phyloP scores from a whole-genome alignment of 805 yeast genomes.

The Blastobotrys attinorum region DNA sequence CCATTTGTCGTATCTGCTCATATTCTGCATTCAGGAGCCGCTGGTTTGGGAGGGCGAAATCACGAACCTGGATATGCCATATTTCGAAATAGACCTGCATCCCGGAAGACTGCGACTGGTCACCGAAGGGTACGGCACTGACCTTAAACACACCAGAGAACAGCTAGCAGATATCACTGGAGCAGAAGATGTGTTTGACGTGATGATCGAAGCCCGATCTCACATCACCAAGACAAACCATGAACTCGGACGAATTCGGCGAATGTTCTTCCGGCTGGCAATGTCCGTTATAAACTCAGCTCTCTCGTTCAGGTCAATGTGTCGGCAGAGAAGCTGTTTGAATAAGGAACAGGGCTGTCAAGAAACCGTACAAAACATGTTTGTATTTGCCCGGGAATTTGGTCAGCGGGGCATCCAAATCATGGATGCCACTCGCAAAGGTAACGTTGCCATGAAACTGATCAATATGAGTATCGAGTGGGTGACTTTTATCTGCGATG shows the following conservation, averaged over 20 bases:
- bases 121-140: conserved; percentile 58
- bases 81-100: conserved; percentile 41
- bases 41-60: conserved; percentile 86
- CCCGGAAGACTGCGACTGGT: conserved; percentile 62
- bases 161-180: conserved; percentile 51
- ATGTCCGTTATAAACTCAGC: conserved; percentile 57
- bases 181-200: conserved; percentile 37
- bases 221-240: conserved; percentile 66
- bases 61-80: conserved; percentile 38
- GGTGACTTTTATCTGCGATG: conserved; percentile 90
- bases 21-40: conserved; percentile 74
- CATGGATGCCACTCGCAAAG: conserved; percentile 57
- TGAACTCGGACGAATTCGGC: conserved; percentile 59
- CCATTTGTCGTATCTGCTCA: conserved; percentile 57
- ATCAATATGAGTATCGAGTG: conserved; percentile 77
- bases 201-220: conserved; percentile 55
- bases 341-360: conserved; percentile 59
- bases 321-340: too few species aligned
- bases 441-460: conserved; percentile 61
- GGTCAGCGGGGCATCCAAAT: conserved; percentile 63
- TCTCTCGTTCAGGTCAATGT: conserved; percentile 41
- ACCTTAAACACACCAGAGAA: conserved; percentile 48
- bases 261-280: conserved; percentile 59
- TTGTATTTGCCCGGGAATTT: conserved; percentile 71
- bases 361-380: conserved; percentile 67